Base-by-base conservation (phyloP, 352 stramenopile species). In the Pilasporangium apinafurcum region DNA sequence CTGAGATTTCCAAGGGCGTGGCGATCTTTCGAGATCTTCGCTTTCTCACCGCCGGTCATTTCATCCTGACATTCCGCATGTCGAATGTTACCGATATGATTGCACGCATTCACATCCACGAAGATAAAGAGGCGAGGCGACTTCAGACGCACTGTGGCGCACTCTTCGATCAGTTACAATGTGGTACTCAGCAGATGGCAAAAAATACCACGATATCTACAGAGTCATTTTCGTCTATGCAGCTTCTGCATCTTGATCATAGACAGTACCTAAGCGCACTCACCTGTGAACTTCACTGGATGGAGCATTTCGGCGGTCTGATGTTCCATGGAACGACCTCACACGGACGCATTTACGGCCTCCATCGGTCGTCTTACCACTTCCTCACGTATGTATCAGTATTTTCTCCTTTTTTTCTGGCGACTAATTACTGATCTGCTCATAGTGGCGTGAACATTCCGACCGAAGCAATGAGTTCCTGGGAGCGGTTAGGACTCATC, bases 331-430 rank as follows among this genome's bases (percentile, higher is more conserved):
- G 56, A 8, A 33, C 7, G n/a, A 51, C 56, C 2, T 37, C 31
- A 4, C 18, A 36, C 34, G 34, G 31, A 39, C 48, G 61, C 16
- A 5, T 81, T 35, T 87, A 74, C 43, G 38, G 46, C 5, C 49
- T 87, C 3, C 62, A 65, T 12, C 59, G 43, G 8, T 53, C 61
- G 14, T 41, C 65, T 26, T 83, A 83, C 44, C 48, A 64, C 13
- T 56, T 85, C n/a, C 60, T 83, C 48, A 81, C 56, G 75, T 84
- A 56, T 47, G 65, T 74, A 40, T n/a, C 14, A 48, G 8, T 34
- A 17, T 42, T 13, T 36, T 12, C 44, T 5, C 49, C 26, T 37
- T 30, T 30, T 6, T 28, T n/a, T n/a, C 21, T 32, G 5, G 34
- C 36, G 10, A 28, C n/a, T n/a, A n/a, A n/a, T n/a, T n/a, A n/a